Base-by-base conservation (phyloP, 1,284 basidiomycete genomes). In the Amylostereum areolatum region DNA sequence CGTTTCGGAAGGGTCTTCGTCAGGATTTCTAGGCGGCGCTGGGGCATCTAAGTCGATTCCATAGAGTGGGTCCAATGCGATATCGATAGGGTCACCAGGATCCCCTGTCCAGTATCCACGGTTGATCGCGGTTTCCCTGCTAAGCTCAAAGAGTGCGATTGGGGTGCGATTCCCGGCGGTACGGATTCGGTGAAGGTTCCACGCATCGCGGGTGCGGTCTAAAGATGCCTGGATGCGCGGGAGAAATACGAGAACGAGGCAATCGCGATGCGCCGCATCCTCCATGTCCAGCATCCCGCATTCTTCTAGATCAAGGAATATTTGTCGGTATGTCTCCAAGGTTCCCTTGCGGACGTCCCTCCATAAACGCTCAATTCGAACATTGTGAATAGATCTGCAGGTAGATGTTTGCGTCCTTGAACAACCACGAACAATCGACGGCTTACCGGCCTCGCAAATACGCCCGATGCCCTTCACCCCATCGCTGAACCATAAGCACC, bases 71-170 rank as follows among this genome's bases (percentile, higher is more conserved):
- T 52, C 46, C 7, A 32, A 7, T 0, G 47, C 49, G 45, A 43
- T 49, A 3, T 12, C 5, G 0, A 52, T 44, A 27, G 53, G 46
- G 40, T 58, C 57, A 4, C 41, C 47, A 12, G 53, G 46, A 45
- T 59, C 57, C 0, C 53, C 57, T 1, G 50, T 52, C 57, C 57
- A 60, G 18, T 57, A 58, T 1, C 58, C 57, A 1, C 46, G 48
- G 5, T 5, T 36, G 11, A 59, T 53, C 0, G 55, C 56, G 1
- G 39, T 12, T 33, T 47, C 37, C 1, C 52, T 40, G 32, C 57
- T 57, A 9, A 59, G 48, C 45, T 58, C 57, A 25, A 50, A 59
- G 1, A 59, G 43, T 1, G 58, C 53, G 1, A 56, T 10, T 5
- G 57, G 58, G 0, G 57, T 53, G 28, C 48, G 47, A 41, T 57